Evolutionary conservation across 345 rosid genomes (phyloP).

Genomic region (Rhodamnia rubescens): DNA sequence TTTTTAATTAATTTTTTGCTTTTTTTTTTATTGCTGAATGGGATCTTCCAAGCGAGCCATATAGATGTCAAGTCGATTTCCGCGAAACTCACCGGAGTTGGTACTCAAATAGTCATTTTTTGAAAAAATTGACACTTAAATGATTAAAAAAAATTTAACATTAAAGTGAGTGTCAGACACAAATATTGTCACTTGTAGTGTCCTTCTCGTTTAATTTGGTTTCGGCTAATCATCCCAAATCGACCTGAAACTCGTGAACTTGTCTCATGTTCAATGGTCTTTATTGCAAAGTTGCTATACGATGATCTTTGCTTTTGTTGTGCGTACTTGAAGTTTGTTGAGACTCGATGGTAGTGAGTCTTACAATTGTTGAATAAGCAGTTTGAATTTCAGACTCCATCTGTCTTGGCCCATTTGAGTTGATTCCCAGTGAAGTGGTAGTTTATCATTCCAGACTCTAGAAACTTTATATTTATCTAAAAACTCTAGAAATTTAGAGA

Average conservation of each 20-base stretch:
- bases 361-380: neutral
- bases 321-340: neutral
- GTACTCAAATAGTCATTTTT: no score
- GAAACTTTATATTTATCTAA: neutral
- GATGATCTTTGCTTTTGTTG: neutral
- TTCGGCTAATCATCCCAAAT: neutral
- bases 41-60: no score
- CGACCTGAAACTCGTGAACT: no score
- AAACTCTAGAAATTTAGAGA: no score
- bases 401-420: neutral
- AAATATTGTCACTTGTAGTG: no score
- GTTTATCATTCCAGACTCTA: neutral
- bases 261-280: neutral
- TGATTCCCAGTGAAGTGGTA: neutral
- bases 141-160: no score
- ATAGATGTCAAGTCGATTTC: no score
- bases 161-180: no score
- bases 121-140: no score
- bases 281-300: neutral
- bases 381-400: neutral
- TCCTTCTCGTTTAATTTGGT: neutral
- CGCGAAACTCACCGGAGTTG: no score
- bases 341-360: neutral
- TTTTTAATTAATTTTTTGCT: no score
- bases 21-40: no score